These are phyloP conservation scores for Clarireedia paspali DNA, from an alignment of 2,329 filamentous ascomycete genomes.

Conservation along the genomic window DNA sequence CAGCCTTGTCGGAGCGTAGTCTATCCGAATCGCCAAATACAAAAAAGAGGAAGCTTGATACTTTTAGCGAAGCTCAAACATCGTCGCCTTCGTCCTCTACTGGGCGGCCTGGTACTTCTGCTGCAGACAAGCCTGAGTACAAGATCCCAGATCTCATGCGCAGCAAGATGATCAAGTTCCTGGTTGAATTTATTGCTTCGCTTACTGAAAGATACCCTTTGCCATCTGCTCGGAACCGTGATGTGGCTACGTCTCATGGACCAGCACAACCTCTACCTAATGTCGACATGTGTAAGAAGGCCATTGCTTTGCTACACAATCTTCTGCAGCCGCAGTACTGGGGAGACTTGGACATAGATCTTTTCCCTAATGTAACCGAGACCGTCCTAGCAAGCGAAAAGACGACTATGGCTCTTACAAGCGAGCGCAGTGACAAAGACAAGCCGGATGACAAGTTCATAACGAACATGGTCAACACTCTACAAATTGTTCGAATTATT, in stretches of 20 bases:
- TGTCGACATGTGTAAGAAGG: conserved; percentile 78
- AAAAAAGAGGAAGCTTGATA: conserved; percentile 69
- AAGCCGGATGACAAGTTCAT: conserved; percentile 77
- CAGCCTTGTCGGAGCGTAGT: conserved; percentile 33
- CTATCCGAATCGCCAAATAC: conserved; percentile 63
- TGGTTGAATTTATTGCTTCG: conserved; percentile 90
- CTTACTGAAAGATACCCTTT: conserved; percentile 78
- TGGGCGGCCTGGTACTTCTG: conserved; percentile 24
- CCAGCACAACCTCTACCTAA: conserved; percentile 45
- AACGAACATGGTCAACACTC: conserved; percentile 84
- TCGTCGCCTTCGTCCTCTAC: conserved; percentile 47
- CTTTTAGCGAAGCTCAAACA: conserved; percentile 38
- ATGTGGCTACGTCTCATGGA: conserved; percentile 37
- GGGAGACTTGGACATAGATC: conserved; percentile 84
- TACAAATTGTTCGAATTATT: conserved; percentile 86
- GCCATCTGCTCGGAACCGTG: conserved; percentile 60
- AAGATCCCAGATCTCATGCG: conserved; percentile 60
- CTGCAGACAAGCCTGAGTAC: conserved; percentile 55
- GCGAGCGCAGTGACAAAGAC: conserved; percentile 55
- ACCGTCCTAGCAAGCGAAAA: conserved; percentile 78
- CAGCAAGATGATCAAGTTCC: conserved; percentile 82
- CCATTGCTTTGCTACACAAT: conserved; percentile 73
- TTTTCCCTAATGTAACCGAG: conserved; percentile 86
- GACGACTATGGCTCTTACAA: conserved; percentile 51
- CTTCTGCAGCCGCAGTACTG: conserved; percentile 82